Evolutionary conservation across 441 rosid genomes (phyloP).

Genomic region (Breynia disticha): DNA sequence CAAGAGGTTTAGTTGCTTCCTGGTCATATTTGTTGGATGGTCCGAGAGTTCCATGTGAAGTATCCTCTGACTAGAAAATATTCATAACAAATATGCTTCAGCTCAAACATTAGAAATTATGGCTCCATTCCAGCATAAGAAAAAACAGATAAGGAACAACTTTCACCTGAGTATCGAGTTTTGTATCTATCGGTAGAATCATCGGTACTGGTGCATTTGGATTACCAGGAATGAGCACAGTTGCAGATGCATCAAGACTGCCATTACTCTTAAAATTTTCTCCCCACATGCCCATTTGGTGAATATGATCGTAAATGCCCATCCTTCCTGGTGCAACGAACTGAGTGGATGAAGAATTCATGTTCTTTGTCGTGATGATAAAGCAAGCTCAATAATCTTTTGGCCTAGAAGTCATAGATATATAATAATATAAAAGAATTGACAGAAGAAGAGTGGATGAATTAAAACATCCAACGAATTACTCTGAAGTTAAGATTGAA

Average conservation of each 20-base stretch:
- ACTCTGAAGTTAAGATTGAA: too few species aligned
- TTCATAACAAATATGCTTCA: conserved; percentile 16
- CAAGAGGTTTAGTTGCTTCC: conserved; percentile 64
- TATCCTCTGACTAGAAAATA: conserved; percentile 67
- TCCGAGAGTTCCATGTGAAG: conserved; percentile 55
- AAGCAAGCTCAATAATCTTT: conserved; percentile 21
- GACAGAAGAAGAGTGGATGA: too few species aligned
- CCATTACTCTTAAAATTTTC: conserved; percentile 52
- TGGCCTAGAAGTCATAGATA: conserved; percentile 11
- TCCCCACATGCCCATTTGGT: conserved; percentile 80
- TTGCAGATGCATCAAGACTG: conserved; percentile 35
- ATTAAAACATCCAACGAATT: too few species aligned
- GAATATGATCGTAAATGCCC: conserved; percentile 63
- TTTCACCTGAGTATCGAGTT: conserved; percentile 60
- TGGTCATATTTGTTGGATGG: conserved; percentile 58
- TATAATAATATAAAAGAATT: background rate
- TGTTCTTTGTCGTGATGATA: conserved; percentile 31
- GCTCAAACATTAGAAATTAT: conserved; percentile 12
- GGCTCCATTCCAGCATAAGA: conserved; percentile 10
- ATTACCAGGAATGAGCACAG: conserved; percentile 46
- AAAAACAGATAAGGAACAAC: conserved; percentile 5
- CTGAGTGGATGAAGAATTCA: conserved; percentile 73
- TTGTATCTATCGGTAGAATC: conserved; percentile 38
- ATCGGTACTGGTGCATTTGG: conserved; percentile 40
- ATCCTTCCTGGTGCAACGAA: conserved; percentile 65